A percentile compares a stretch with the other conserved stretches of the same genome.
phyloP scores from a whole-genome alignment of 495 filamentous ascomycete species.

The Collariella sp. region DNA sequence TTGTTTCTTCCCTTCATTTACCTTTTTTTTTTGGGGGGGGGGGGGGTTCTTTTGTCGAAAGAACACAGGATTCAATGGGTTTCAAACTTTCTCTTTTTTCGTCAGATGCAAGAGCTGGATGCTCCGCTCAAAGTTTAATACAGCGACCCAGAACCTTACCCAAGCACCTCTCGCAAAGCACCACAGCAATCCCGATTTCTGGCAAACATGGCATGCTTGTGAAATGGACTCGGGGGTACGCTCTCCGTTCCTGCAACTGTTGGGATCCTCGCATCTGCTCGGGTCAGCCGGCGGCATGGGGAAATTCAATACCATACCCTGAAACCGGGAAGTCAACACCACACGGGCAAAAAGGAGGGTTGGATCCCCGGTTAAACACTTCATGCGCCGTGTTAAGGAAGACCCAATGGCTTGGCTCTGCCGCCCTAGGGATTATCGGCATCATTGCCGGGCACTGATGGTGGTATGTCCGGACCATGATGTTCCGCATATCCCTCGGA shows the following conservation, averaged over 20 bases:
- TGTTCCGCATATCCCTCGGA: constrained; percentile 10
- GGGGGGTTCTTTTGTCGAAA: no score
- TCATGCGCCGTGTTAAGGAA: not conserved
- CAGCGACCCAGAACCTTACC: no score
- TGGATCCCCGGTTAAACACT: not conserved
- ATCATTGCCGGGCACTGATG: constrained; percentile 13
- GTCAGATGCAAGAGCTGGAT: no score
- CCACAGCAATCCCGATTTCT: no score
- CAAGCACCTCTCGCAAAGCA: no score
- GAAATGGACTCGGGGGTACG: not conserved
- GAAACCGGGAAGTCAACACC: not conserved
- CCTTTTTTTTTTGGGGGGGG: no score
- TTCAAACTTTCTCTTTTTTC: no score
- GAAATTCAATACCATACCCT: not conserved
- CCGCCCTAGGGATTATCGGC: constrained; percentile 18
- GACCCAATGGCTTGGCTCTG: constrained; percentile 22
- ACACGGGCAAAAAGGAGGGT: not conserved
- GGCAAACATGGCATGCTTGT: no score
- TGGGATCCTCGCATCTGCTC: not conserved
- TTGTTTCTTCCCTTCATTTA: no score
- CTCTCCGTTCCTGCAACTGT: not conserved
- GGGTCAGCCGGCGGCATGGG: not conserved
- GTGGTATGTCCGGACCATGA: constrained; percentile 11
- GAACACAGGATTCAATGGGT: no score
- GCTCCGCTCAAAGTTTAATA: no score